These are phyloP conservation scores for Panaeolus cyanescens DNA, from an alignment of 768 basidiomycete species.

Conservation along the genomic window DNA sequence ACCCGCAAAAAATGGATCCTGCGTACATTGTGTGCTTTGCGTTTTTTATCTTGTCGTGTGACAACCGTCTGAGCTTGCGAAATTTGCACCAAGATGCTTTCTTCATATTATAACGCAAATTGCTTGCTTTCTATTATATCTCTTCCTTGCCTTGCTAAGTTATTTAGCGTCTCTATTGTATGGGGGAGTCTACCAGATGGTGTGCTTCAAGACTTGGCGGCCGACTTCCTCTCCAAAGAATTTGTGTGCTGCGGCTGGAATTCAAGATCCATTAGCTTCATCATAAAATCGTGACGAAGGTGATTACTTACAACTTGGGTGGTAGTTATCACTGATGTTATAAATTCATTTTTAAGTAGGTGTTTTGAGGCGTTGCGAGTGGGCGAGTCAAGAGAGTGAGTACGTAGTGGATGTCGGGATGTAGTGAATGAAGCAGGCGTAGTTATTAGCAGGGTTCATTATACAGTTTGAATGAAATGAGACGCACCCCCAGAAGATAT, in stretches of 20 bases:
- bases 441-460: neutral
- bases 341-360: neutral
- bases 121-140: too few relatives aligned
- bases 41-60: neutral
- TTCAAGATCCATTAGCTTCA: neutral
- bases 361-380: neutral
- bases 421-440: neutral
- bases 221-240: slow-evolving; percentile 2
- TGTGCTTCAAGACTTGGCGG: neutral
- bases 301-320: neutral
- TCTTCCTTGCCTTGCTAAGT: too few relatives aligned
- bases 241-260: neutral
- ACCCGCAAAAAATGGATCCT: neutral
- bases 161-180: too few relatives aligned
- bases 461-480: neutral
- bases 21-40: neutral
- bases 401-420: neutral
- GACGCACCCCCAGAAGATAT: slow-evolving; percentile 58
- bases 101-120: too few relatives aligned
- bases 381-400: neutral
- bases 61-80: neutral
- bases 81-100: too few relatives aligned
- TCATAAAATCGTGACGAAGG: neutral
- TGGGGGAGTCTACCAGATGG: neutral
- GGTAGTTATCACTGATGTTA: neutral